phyloP scores from a whole-genome alignment of 2,329 filamentous ascomycete species.

The Exophiala aquamarina region DNA sequence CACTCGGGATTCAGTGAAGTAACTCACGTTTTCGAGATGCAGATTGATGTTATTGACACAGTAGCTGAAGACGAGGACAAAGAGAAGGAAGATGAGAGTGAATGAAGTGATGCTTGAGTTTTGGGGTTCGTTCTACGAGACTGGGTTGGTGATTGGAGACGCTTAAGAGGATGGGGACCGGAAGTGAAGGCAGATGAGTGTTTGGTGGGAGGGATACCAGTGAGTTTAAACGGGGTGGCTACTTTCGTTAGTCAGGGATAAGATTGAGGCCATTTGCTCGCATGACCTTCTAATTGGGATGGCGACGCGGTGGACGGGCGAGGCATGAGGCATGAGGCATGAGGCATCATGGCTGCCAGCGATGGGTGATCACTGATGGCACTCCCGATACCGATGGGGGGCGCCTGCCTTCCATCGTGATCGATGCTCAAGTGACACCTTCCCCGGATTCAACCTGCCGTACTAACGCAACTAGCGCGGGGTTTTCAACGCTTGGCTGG shows the following conservation, averaged over 20 bases:
- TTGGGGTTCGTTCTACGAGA: neutral
- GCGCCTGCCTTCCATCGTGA: constrained; percentile 18
- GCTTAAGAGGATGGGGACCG: neutral
- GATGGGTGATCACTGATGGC: too few species aligned
- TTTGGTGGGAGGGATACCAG: too few species aligned
- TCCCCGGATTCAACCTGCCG: constrained; percentile 21
- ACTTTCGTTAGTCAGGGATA: constrained; percentile 1
- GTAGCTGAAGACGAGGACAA: neutral
- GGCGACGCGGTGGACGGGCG: too few species aligned
- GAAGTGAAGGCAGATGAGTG: constrained; percentile 1
- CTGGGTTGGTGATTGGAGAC: constrained; percentile 8
- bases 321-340: too few species aligned
- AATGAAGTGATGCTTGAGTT: constrained; percentile 17
- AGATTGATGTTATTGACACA: too few species aligned
- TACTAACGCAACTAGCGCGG: constrained; percentile 16
- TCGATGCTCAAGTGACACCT: constrained; percentile 1
- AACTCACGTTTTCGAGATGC: too few species aligned
- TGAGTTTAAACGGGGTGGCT: too few species aligned
- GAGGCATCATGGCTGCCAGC: too few species aligned
- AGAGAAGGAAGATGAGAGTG: neutral
- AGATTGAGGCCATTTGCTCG: constrained; percentile 12
- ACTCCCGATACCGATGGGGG: too few species aligned
- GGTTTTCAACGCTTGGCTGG: constrained; percentile 7
- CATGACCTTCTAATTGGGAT: constrained; percentile 19
- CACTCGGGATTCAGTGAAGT: too few species aligned